Percentiles rank a stretch among this genome's conserved stretches.
These are phyloP conservation scores for Pseudisothecium myosuroides DNA, from an alignment of 225 moss, liverwort and hornwort species.

Conservation along the genomic window DNA sequence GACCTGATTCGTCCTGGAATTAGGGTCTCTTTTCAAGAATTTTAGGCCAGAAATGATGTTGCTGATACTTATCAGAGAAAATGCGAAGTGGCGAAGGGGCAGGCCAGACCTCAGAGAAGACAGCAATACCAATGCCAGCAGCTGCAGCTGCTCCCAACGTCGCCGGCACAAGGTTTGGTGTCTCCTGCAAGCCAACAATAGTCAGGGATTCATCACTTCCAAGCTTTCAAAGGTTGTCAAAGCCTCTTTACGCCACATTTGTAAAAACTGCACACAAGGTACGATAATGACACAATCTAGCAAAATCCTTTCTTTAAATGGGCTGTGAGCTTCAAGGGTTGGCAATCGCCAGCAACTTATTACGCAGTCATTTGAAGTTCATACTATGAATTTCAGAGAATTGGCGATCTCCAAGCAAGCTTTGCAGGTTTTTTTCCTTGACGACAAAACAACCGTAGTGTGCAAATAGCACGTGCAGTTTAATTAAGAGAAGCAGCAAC, in stretches of 20 bases:
- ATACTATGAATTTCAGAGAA: background rate
- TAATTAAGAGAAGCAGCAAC: background rate
- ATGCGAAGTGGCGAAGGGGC: background rate
- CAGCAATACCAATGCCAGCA: constrained; percentile 64
- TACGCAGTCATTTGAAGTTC: background rate
- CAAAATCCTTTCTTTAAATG: background rate
- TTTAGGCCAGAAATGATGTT: background rate
- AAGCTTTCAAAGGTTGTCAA: background rate
- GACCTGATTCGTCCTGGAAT: background rate
- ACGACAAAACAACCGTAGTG: background rate
- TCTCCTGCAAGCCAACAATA: constrained; percentile 25
- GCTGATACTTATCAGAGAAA: background rate
- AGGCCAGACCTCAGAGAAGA: constrained; percentile 65
- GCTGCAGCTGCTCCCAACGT: constrained; percentile 84
- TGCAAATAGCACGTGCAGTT: background rate
- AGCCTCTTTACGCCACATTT: background rate
- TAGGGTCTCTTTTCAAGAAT: background rate
- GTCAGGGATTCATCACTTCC: background rate
- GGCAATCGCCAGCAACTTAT: background rate
- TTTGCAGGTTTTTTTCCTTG: background rate
- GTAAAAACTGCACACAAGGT: background rate
- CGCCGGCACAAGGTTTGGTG: constrained; percentile 27
- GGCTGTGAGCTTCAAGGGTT: background rate
- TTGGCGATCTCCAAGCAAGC: background rate
- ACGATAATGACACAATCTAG: background rate